Percentiles rank a stretch among this genome's conserved stretches.
phyloP scores from a whole-genome alignment of 225 moss, liverwort and hornwort genomes.

The Polytrichum formosum region DNA sequence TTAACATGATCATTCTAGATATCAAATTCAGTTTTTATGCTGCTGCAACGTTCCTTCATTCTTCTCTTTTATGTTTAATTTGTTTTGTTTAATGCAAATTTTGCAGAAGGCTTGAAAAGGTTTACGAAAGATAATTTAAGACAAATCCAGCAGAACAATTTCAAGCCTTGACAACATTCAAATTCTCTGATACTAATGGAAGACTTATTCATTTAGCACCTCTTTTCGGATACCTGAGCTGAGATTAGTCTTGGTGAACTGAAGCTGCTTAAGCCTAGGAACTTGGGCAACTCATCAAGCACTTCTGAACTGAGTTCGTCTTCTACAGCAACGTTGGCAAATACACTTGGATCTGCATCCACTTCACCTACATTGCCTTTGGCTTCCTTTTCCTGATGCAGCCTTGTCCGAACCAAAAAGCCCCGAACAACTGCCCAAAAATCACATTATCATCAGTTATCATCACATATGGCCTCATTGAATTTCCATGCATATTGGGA shows the following conservation, averaged over 20 bases:
- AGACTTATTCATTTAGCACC: not conserved
- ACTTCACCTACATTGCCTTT: slow-evolving; percentile 21
- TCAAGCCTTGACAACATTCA: too few species aligned
- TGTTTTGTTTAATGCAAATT: too few species aligned
- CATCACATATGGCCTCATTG: not conserved
- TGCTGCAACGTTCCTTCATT: not conserved
- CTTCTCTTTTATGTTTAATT: too few species aligned
- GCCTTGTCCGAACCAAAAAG: slow-evolving; percentile 27
- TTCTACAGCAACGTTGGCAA: not conserved
- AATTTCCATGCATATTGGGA: not conserved
- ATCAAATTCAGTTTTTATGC: not conserved
- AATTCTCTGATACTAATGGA: too few species aligned
- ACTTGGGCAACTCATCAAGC: slow-evolving; percentile 7
- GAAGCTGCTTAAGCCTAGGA: slow-evolving; percentile 2
- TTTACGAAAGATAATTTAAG: not conserved
- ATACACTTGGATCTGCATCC: not conserved
- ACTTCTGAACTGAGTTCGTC: slow-evolving; percentile 5
- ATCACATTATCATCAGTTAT: not conserved
- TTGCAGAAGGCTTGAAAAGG: not conserved
- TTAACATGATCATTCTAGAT: not conserved
- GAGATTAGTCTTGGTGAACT: slow-evolving; percentile 4
- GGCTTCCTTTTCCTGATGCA: not conserved
- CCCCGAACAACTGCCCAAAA: slow-evolving; percentile 45
- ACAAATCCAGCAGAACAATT: not conserved
- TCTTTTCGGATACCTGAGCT: slow-evolving; percentile 2